Percentiles rank a stretch among this genome's conserved stretches.
Conservation (phyloP, 768 basidiomycete species). For the Amanita phalloides region DNA sequence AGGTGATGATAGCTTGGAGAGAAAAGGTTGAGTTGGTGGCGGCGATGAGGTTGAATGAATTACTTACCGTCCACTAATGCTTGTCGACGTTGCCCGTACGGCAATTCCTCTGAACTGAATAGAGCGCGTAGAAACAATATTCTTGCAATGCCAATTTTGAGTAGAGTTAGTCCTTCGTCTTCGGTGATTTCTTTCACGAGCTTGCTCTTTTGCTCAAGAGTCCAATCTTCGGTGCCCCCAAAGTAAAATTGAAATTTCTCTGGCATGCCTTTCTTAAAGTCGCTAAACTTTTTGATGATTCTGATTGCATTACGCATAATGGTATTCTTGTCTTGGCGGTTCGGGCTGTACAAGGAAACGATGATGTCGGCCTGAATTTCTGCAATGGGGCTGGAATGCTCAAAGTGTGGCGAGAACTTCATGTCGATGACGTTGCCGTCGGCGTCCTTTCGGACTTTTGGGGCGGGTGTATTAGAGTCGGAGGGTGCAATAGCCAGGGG, state of each 20-base stretch:
- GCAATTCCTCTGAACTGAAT: constrained; percentile 67
- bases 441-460: constrained; percentile 26
- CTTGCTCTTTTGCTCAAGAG: constrained; percentile 48
- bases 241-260: constrained; percentile 69
- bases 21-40: neutral
- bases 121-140: constrained; percentile 70
- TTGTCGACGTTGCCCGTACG: constrained; percentile 51
- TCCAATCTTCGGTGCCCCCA: constrained; percentile 68
- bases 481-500: constrained; percentile 74
- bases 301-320: constrained; percentile 71
- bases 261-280: constrained; percentile 59
- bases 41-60: neutral
- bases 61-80: constrained; percentile 69
- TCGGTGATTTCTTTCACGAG: constrained; percentile 69
- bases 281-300: constrained; percentile 68
- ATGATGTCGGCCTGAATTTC: constrained; percentile 87
- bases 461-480: constrained; percentile 76
- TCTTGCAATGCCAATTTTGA: constrained; percentile 76
- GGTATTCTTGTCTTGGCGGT: constrained; percentile 54
- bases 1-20: constrained; percentile 62
- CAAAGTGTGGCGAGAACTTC: constrained; percentile 73
- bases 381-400: constrained; percentile 61
- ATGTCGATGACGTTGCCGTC: constrained; percentile 23
- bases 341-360: constrained; percentile 74
- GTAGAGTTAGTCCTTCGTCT: constrained; percentile 71